Base-by-base conservation (phyloP, 371 early-diverging fungal species). In the Thermomucor indicae-seudaticae region DNA sequence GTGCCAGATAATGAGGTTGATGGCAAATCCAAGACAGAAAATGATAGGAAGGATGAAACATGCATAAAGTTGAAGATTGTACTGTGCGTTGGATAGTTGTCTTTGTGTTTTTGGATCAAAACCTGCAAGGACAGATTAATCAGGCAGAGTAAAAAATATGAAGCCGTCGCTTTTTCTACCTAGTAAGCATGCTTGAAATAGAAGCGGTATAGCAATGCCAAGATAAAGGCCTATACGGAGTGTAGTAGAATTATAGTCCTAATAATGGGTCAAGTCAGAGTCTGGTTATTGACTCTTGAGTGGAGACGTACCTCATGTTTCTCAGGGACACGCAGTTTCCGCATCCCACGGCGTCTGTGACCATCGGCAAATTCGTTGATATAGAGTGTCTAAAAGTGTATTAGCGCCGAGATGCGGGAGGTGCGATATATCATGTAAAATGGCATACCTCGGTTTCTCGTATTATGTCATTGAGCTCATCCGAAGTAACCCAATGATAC, bases 1-100 rank as follows among this genome's bases (percentile, higher is more conserved):
- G 41, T 77, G 60, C 92, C 92, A 92, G 5, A 78, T 78, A 47
- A 76, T 58, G 60, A 90, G 68, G 60, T 89, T 85, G 28, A 86
- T 39, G 12, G 84, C 78, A 45, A 91, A 83, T 28, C 88, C 70
- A 17, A 87, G 64, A 30, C 70, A 54, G 51, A 89, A 87, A 0
- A 86, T 25, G 14, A 85, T 72, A n/a, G 84, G 79, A 41, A 87
- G 48, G 41, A 84, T 57, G 41, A 87, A 70, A 32, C 86, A 82
- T 25, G 75, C 80, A 62, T 89, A 91, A 3, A 91, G 79, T 51
- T 87, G 81, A 14, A 91, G 29, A 29, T 80, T 72, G 16, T 49
- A 60, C 1, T 58, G 43, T 24, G 64, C 24, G 43, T 66, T 68
- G 7, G 69, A 54, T 43, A 67, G 30, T 47, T 52, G 50, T 49